Percentiles rank a stretch among this genome's conserved stretches.
These are phyloP conservation scores for Torulaspora franciscae DNA, from an alignment of 805 yeast species.

Conservation along the genomic window DNA sequence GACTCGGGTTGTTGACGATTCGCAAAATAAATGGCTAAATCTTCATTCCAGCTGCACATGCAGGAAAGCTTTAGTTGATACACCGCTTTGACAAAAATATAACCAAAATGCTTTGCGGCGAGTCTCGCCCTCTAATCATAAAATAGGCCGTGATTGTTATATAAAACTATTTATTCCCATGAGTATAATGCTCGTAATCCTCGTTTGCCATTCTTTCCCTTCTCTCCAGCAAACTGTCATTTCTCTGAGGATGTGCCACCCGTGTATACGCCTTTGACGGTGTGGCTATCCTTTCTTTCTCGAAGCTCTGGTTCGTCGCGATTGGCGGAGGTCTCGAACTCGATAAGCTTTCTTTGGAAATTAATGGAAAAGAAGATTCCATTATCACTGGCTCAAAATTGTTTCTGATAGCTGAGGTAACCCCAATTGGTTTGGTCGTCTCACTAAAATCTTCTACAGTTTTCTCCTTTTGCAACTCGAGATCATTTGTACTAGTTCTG, in stretches of 20 bases:
- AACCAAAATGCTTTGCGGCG: no score
- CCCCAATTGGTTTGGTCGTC: constrained; percentile 8
- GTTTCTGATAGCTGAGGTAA: constrained; percentile 6
- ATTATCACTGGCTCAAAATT: not conserved
- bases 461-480: constrained; percentile 4
- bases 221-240: constrained; percentile 15
- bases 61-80: no score
- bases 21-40: no score
- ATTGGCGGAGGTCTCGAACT: constrained; percentile 8
- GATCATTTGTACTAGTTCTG: constrained; percentile 5
- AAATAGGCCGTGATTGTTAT: no score
- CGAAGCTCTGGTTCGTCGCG: not conserved
- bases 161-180: not conserved
- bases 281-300: constrained; percentile 9
- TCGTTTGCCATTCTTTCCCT: constrained; percentile 20
- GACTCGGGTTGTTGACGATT: no score
- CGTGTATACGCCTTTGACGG: constrained; percentile 11
- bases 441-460: constrained; percentile 3
- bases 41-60: no score
- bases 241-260: constrained; percentile 9
- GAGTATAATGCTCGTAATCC: constrained; percentile 16
- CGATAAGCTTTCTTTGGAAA: not conserved
- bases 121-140: no score
- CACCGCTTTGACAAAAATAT: no score
- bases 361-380: not conserved